Conservation (phyloP, 768 basidiomycete species). For the Wakefieldia striispora region DNA sequence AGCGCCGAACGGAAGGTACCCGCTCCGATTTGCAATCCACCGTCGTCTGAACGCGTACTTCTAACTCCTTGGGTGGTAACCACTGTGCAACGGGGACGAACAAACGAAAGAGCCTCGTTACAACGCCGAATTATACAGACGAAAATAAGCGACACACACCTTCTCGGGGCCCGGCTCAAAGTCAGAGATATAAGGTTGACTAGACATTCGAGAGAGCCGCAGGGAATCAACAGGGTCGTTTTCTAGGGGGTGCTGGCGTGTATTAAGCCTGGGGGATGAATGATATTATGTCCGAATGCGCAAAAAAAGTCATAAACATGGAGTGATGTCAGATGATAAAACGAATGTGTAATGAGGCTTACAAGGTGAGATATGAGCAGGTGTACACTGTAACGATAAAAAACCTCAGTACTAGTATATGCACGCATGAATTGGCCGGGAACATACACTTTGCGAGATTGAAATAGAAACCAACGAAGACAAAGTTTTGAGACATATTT, state of each 20-base stretch:
- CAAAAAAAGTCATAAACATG: neutral
- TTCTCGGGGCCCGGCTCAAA: neutral
- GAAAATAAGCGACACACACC: neutral
- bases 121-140: neutral
- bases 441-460: slow-evolving; percentile 48
- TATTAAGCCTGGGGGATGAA: slow-evolving; percentile 39
- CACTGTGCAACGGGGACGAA: neutral
- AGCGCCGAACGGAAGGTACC: neutral
- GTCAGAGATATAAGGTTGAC: neutral
- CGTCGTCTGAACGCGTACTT: slow-evolving; percentile 13
- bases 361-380: slow-evolving; percentile 52
- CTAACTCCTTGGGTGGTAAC: neutral
- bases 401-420: neutral
- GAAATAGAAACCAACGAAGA: slow-evolving; percentile 53
- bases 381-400: slow-evolving; percentile 41
- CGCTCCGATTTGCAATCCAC: slow-evolving; percentile 10
- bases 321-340: neutral
- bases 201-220: slow-evolving; percentile 38
- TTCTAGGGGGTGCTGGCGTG: slow-evolving; percentile 36
- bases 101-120: neutral
- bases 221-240: slow-evolving; percentile 38
- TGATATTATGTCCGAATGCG: neutral
- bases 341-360: slow-evolving; percentile 1
- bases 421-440: neutral
- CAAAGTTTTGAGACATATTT: slow-evolving; percentile 50